These are phyloP conservation scores for Eucalyptus rudis DNA, from an alignment of 345 rosid genomes.

Conservation along the genomic window DNA sequence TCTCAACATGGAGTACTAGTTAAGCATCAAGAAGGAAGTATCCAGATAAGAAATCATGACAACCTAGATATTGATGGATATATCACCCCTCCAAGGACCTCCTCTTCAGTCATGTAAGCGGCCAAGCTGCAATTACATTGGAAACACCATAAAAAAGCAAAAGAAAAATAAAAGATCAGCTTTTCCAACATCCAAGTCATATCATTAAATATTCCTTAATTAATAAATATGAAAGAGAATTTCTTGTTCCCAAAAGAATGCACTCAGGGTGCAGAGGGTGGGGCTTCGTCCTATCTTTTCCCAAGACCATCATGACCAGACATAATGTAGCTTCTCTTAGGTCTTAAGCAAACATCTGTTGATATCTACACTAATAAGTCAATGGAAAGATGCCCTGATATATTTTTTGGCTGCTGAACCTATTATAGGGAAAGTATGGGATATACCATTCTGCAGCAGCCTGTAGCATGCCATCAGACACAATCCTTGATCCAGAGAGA, in stretches of 20 bases:
- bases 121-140: slow-evolving; percentile 54
- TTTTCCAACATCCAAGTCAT: neutral
- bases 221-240: neutral
- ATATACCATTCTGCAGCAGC: slow-evolving; percentile 93
- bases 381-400: neutral
- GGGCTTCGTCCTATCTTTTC: neutral
- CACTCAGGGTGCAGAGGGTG: neutral
- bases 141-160: neutral
- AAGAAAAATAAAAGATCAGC: neutral
- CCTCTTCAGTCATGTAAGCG: slow-evolving; percentile 84
- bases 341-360: neutral
- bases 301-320: neutral
- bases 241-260: neutral
- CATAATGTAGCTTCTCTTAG: neutral
- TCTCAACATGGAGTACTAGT: neutral
- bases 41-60: neutral
- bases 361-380: neutral
- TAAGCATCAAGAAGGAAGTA: neutral
- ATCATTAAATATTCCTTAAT: neutral
- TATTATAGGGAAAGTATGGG: neutral
- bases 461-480: slow-evolving; percentile 97
- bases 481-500: slow-evolving; percentile 75
- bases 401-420: neutral
- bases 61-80: slow-evolving; percentile 86
- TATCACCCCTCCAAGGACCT: slow-evolving; percentile 69